phyloP scores from a whole-genome alignment of 352 stramenopile genomes.

The Phytopythium oedochilum region DNA sequence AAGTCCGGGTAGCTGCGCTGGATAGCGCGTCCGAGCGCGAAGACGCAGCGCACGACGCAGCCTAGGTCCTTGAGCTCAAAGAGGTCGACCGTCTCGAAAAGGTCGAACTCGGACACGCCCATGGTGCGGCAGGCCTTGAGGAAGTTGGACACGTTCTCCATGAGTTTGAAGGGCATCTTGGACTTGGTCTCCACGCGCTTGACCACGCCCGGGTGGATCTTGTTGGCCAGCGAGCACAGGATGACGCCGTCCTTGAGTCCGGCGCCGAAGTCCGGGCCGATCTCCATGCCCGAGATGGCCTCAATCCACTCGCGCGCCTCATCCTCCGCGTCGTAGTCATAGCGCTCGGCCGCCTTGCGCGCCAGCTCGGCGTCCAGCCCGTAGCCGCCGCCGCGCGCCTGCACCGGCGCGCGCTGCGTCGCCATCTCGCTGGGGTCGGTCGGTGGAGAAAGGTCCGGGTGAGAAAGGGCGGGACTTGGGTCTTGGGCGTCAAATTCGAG shows the following conservation, averaged over 20 bases:
- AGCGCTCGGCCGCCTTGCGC: conserved; percentile 74
- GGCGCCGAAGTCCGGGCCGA: conserved; percentile 76
- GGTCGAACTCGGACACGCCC: conserved; percentile 86
- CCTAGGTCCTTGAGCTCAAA: conserved; percentile 88
- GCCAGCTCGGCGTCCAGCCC: conserved; percentile 89
- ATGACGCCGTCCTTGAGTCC: conserved; percentile 77
- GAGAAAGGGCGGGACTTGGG: not conserved
- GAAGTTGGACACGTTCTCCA: conserved; percentile 90
- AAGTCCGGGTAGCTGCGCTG: conserved; percentile 75
- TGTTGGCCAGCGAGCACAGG: conserved; percentile 83
- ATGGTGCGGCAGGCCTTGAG: conserved; percentile 78
- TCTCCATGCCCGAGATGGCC: conserved; percentile 62
- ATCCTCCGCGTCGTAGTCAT: conserved; percentile 86
- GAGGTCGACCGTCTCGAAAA: conserved; percentile 89
- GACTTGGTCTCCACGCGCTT: conserved; percentile 78
- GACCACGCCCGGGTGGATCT: conserved; percentile 62
- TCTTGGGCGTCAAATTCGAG: not conserved
- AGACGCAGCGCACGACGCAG: conserved; percentile 76
- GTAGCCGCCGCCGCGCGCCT: conserved; percentile 74
- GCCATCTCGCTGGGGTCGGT: conserved; percentile 1
- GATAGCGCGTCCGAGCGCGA: conserved; percentile 64
- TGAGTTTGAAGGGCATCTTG: conserved; percentile 91
- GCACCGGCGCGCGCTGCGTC: conserved; percentile 39
- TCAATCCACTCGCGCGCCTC: conserved; percentile 87
- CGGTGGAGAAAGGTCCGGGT: not conserved